These are phyloP conservation scores for Eucalyptus globulus DNA, from an alignment of 345 rosid species.

Conservation along the genomic window DNA sequence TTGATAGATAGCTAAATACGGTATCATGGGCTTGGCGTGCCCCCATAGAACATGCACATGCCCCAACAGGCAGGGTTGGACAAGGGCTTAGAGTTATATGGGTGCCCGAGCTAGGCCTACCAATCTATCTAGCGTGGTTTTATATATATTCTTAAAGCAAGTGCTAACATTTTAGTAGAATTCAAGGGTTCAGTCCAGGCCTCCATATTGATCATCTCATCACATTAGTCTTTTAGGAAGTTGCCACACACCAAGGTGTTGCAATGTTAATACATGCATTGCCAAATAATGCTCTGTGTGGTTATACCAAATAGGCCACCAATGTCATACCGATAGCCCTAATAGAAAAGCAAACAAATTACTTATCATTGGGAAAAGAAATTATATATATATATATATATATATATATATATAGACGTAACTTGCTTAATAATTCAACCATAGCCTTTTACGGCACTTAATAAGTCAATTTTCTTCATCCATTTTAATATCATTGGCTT, in stretches of 20 bases:
- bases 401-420: no score
- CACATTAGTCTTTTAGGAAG: not conserved
- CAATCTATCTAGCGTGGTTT: not conserved
- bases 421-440: not conserved
- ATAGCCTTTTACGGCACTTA: no score
- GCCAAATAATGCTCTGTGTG: not conserved
- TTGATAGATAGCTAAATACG: not conserved
- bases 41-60: not conserved
- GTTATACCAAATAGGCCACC: not conserved
- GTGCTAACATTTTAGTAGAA: not conserved
- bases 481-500: not conserved
- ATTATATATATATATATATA: no score
- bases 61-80: not conserved
- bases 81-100: not conserved
- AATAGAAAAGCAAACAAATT: not conserved
- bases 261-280: not conserved
- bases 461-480: not conserved
- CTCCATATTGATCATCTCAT: not conserved
- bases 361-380: not conserved
- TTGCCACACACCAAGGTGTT: not conserved
- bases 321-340: rapidly evolving
- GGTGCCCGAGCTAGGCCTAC: not conserved
- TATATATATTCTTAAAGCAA: not conserved
- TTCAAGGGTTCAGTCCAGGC: not conserved
- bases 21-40: not conserved